These are phyloP conservation scores for Lentinula detonsa DNA, from an alignment of 768 basidiomycete genomes.

Conservation along the genomic window DNA sequence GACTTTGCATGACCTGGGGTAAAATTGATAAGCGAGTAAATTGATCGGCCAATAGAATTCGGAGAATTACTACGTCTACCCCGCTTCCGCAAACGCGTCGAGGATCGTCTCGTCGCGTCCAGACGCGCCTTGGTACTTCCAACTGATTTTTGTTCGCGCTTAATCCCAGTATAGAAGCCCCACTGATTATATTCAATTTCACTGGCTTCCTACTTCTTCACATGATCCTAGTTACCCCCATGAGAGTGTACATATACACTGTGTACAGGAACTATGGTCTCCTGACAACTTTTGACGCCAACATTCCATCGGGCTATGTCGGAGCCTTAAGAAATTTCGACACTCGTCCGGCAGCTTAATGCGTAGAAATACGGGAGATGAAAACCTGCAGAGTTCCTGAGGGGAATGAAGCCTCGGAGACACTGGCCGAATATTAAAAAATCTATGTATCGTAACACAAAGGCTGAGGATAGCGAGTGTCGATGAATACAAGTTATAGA, in stretches of 20 bases:
- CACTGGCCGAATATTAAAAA: background rate
- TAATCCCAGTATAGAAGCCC: background rate
- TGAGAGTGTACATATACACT: background rate
- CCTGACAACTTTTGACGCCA: background rate
- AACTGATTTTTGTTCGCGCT: background rate
- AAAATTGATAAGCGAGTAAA: background rate
- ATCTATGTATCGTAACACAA: too few relatives aligned
- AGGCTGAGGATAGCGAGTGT: background rate
- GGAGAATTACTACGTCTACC: background rate
- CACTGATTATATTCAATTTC: background rate
- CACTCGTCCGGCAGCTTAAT: background rate
- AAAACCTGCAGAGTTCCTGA: too few relatives aligned
- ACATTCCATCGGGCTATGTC: background rate
- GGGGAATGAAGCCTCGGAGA: too few relatives aligned
- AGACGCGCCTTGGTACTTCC: background rate
- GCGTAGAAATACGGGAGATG: background rate
- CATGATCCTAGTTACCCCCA: background rate
- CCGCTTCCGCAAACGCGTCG: background rate
- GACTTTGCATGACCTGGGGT: constrained; percentile 5
- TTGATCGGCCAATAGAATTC: constrained; percentile 5
- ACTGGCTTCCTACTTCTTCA: background rate
- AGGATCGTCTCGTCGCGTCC: constrained; percentile 2
- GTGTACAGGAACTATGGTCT: background rate
- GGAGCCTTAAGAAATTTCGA: background rate
- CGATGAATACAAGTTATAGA: background rate